A percentile compares a stretch with the other conserved stretches of the same genome.
Evolutionary conservation across 257 asterid species (phyloP).

Genomic region (Nicotiana paniculata): DNA sequence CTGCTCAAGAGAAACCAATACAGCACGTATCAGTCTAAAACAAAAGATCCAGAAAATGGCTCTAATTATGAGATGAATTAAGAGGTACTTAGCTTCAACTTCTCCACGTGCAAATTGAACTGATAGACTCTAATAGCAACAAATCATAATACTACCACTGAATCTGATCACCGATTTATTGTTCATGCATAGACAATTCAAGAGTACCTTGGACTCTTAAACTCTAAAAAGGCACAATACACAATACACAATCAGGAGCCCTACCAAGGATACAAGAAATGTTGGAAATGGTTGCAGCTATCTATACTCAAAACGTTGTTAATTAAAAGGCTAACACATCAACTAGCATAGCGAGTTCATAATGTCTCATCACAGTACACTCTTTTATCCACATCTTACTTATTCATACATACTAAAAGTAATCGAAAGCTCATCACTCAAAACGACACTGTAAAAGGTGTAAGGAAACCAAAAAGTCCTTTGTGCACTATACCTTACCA

Average conservation of each 20-base stretch:
- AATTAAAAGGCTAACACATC: background rate
- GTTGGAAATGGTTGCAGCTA: background rate
- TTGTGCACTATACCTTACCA: background rate
- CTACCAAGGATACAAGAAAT: background rate
- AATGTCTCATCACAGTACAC: background rate
- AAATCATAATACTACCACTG: background rate
- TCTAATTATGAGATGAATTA: background rate
- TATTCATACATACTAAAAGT: background rate
- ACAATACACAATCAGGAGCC: background rate
- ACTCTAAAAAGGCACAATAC: background rate
- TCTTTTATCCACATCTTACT: background rate
- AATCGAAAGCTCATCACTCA: background rate
- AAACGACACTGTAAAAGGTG: background rate
- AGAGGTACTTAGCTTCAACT: background rate
- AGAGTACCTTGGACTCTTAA: background rate
- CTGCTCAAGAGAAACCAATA: background rate
- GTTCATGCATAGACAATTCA: background rate
- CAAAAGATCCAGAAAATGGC: background rate
- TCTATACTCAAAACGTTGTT: background rate
- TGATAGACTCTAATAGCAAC: background rate
- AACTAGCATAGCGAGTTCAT: background rate
- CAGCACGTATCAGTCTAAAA: background rate
- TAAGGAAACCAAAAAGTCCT: background rate
- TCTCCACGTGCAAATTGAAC: background rate
- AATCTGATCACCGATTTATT: background rate